Evolutionary conservation across 1,284 basidiomycete species (phyloP).

Genomic region (Marasmius tenuissimus): DNA sequence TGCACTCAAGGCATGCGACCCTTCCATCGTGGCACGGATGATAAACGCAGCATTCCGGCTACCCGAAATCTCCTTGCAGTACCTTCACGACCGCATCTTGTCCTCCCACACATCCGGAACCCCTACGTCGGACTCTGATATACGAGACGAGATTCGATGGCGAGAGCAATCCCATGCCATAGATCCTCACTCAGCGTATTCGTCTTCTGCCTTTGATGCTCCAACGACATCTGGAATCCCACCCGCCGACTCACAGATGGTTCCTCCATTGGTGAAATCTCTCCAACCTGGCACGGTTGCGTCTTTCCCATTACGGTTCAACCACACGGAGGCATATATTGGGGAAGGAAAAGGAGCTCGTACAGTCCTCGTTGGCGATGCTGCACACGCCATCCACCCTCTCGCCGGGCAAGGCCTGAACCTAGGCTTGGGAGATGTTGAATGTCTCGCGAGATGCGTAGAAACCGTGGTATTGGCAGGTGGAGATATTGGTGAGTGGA

Average conservation of each 20-base stretch:
- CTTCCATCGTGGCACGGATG: constrained; percentile 68
- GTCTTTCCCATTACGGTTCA: constrained; percentile 88
- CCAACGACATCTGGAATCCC: constrained; percentile 49
- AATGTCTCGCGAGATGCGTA: constrained; percentile 67
- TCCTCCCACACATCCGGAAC: constrained; percentile 46
- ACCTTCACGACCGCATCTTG: constrained; percentile 65
- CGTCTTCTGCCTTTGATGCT: constrained; percentile 40
- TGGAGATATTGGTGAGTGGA: constrained; percentile 71
- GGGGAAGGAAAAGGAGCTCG: constrained; percentile 68
- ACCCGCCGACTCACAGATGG: constrained; percentile 55
- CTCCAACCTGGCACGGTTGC: constrained; percentile 82
- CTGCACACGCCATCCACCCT: constrained; percentile 94
- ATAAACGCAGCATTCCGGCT: constrained; percentile 93
- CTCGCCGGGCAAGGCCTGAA: constrained; percentile 98
- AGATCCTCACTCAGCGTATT: constrained; percentile 59
- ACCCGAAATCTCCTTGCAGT: constrained; percentile 73
- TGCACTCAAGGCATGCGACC: constrained; percentile 69
- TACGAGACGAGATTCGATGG: constrained; percentile 64
- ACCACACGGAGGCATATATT: constrained; percentile 87
- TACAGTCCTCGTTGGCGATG: constrained; percentile 92
- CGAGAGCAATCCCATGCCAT: constrained; percentile 69
- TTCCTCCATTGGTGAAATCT: constrained; percentile 77
- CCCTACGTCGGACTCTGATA: constrained; percentile 43
- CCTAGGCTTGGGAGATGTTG: constrained; percentile 86
- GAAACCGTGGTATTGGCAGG: constrained; percentile 57